Evolutionary conservation across 2,329 filamentous ascomycete species (phyloP).

Genomic region (Venturia effusa): DNA sequence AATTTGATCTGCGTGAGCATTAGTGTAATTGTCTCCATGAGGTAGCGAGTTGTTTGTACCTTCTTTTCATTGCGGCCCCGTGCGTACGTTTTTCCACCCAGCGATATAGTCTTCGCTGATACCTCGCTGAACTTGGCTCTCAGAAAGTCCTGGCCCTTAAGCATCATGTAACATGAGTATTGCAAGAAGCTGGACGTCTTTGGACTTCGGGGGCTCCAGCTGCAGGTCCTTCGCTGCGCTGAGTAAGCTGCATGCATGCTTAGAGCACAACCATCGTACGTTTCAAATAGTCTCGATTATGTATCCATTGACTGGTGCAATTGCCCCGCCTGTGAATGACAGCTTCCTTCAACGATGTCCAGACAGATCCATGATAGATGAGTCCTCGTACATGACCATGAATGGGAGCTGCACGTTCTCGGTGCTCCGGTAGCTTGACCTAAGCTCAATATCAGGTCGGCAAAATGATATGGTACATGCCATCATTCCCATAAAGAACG

Average conservation of each 20-base stretch:
- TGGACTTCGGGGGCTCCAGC: not conserved
- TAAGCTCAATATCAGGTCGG: too few relatives aligned
- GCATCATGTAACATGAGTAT: not conserved
- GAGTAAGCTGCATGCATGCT: not conserved
- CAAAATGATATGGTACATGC: too few relatives aligned
- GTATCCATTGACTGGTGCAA: too few relatives aligned
- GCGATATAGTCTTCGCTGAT: slow-evolving; percentile 11
- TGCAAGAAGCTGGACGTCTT: not conserved
- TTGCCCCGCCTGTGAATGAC: too few relatives aligned
- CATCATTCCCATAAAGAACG: too few relatives aligned
- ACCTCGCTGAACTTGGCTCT: slow-evolving; percentile 10
- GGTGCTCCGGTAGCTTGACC: too few relatives aligned
- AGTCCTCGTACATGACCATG: too few relatives aligned
- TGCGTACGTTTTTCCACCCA: slow-evolving; percentile 7
- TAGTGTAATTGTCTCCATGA: not conserved
- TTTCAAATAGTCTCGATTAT: too few relatives aligned
- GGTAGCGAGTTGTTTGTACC: not conserved
- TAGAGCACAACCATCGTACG: too few relatives aligned
- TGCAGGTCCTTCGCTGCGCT: not conserved
- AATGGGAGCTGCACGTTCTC: too few relatives aligned
- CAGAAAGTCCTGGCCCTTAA: not conserved
- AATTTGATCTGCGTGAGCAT: not conserved
- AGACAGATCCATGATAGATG: too few relatives aligned
- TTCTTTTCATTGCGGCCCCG: slow-evolving; percentile 10
- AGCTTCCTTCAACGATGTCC: too few relatives aligned